phyloP scores from a whole-genome alignment of 2,329 filamentous ascomycete species.

The Tolypocladium inflatum region DNA sequence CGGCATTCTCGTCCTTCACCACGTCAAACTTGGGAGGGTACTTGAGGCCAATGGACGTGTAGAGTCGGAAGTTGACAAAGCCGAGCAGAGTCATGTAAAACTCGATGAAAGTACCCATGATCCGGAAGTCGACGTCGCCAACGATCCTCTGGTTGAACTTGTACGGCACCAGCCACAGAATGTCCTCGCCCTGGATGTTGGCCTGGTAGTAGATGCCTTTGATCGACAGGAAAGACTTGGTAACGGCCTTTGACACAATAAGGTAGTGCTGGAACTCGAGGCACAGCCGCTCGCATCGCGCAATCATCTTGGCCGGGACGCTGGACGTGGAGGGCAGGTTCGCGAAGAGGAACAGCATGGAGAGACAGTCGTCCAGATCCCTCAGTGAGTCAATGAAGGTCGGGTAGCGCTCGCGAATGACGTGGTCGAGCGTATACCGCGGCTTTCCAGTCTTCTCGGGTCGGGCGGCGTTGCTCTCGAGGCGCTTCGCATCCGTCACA shows the following conservation, averaged over 20 bases:
- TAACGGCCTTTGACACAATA: conserved; percentile 81
- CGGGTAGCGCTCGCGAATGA: conserved; percentile 95
- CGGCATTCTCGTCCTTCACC: conserved; percentile 78
- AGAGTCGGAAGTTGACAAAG: conserved; percentile 93
- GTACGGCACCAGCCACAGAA: conserved; percentile 95
- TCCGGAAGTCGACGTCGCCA: conserved; percentile 92
- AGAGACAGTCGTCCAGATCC: conserved; percentile 92
- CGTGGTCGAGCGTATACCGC: conserved; percentile 85
- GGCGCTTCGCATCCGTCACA: conserved; percentile 74
- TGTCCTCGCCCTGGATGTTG: conserved; percentile 91
- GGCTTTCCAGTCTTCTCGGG: conserved; percentile 88
- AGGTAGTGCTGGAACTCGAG: conserved; percentile 98
- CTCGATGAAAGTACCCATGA: conserved; percentile 98
- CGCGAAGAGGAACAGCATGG: conserved; percentile 94
- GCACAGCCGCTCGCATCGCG: conserved; percentile 83
- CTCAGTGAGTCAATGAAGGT: conserved; percentile 91
- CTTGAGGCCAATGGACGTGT: conserved; percentile 82
- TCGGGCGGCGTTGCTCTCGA: conserved; percentile 78
- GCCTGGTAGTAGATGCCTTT: conserved; percentile 99
- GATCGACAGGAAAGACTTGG: conserved; percentile 95
- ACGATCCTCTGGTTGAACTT: conserved; percentile 94
- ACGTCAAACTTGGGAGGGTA: conserved; percentile 93
- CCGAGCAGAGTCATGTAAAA: conserved; percentile 96
- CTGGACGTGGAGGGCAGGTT: conserved; percentile 85
- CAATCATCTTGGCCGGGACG: conserved; percentile 91